A percentile compares a stretch with the other conserved stretches of the same genome.
phyloP scores from a whole-genome alignment of 192 early-diverging fungal genomes.

The Oehlia diaphana region DNA sequence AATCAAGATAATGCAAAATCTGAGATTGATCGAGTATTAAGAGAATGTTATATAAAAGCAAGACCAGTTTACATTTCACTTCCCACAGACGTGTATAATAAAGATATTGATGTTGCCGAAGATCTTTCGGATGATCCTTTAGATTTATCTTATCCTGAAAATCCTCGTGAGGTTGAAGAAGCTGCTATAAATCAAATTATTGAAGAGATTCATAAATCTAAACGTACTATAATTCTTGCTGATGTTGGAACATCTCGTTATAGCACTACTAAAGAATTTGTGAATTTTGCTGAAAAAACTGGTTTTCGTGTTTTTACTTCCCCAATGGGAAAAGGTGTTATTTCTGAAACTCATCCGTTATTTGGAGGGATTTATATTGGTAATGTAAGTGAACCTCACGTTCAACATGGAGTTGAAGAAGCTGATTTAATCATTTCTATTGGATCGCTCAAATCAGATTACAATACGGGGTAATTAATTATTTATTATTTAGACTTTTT shows the following conservation, averaged over 20 bases:
- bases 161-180: conserved; percentile 35
- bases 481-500: not conserved
- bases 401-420: conserved; percentile 38
- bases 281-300: conserved; percentile 36
- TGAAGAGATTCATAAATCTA: conserved; percentile 33
- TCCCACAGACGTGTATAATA: conserved; percentile 42
- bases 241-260: conserved; percentile 47
- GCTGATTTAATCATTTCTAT: conserved; percentile 44
- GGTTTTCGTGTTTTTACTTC: conserved; percentile 44
- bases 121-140: conserved; percentile 31
- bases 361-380: conserved; percentile 48
- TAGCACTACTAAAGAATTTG: conserved; percentile 34
- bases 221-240: conserved; percentile 45
- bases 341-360: conserved; percentile 37
- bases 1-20: conserved; percentile 34
- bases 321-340: conserved; percentile 49
- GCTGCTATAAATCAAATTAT: conserved; percentile 38
- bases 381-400: conserved; percentile 34
- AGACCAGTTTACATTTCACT: conserved; percentile 48
- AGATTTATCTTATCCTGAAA: conserved; percentile 26
- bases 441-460: conserved; percentile 49
- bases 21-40: conserved; percentile 47
- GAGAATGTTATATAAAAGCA: conserved; percentile 30
- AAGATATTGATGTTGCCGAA: conserved; percentile 30
- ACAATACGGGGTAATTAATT: conserved; percentile 42